Conservation (phyloP, 83 land plant genomes). For the Thuja plicata region DNA sequence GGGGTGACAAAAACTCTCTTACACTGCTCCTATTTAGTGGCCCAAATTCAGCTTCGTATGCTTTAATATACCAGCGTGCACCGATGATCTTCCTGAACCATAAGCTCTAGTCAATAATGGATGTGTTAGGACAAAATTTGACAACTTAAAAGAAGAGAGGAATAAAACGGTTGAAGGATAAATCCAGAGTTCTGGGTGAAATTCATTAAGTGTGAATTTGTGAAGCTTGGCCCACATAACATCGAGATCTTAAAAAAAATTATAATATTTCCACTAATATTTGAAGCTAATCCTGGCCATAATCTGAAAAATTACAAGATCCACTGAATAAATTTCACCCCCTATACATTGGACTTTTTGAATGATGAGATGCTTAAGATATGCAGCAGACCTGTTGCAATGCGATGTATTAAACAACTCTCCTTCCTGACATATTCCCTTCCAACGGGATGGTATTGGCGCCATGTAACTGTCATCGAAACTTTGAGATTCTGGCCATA, state of each 20-base stretch:
- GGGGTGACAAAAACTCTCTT: constrained; percentile 39
- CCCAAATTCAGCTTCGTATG: constrained; percentile 56
- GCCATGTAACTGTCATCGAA: constrained; percentile 39
- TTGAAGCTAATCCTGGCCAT: constrained; percentile 1
- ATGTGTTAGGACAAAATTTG: neutral
- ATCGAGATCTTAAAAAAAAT: neutral
- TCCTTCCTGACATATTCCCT: constrained; percentile 48
- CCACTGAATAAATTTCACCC: neutral
- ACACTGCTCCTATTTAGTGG: constrained; percentile 28
- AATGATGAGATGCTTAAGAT: constrained; percentile 1
- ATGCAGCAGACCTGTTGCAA: constrained; percentile 41
- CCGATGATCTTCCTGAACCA: constrained; percentile 50
- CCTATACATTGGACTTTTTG: neutral
- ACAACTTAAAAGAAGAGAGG: neutral
- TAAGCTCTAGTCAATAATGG: constrained; percentile 4
- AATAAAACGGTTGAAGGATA: neutral
- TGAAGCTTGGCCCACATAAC: neutral
- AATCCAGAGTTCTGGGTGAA: neutral
- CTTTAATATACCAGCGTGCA: constrained; percentile 49
- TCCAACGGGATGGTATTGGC: constrained; percentile 38
- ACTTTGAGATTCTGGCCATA: constrained; percentile 61
- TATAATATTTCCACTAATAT: neutral
- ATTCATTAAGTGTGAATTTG: neutral
- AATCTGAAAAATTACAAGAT: neutral
- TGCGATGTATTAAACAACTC: constrained; percentile 35